Evolutionary conservation across 495 filamentous ascomycete species (phyloP), one percentile per base, ranked within the genome.

Genomic region (Penicillium chermesinum): DNA sequence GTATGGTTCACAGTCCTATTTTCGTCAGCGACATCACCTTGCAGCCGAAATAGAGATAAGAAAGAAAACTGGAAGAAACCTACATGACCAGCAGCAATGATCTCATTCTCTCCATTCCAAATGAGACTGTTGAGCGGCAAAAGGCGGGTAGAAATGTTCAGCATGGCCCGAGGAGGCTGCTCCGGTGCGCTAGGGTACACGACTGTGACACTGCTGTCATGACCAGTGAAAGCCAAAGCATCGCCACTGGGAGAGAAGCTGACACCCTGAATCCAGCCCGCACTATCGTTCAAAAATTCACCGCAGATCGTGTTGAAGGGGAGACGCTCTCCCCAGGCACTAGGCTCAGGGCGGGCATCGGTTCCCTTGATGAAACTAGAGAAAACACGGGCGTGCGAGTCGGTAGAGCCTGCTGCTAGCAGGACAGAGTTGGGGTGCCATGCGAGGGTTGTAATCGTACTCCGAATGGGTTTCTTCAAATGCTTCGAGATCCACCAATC

Each of bases 401-500:
- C 93, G 3, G 93, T 95, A 12, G 88, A 94, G 20, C 93, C 93
- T 43, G 94, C 88, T 2, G 90, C 93, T 5, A 98, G 77, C 10
- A 98, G 81, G 1, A 97, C 94, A 1, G 86, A 91, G 72, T 98
- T 98, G 12, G 94, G 93, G 62, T 98, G 93, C 93, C 93, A 98
- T 37, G 81, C 84, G 15, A 98, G 79, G 1, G 87, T 88, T 35
- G 93, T 96, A 56, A 98, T 88, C 38, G 93, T 98, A 60, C 87
- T 91, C 42, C 93, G 87, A 58, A 97, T 93, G 5, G 94, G 93
- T 75, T 96, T 97, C 79, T 96, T 96, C 48, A 98, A 67, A 67
- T 98, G 93, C 75, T 97, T 98, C 30, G 90, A 96, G 6, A 97
- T 91, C 93, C 93, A 98, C 94, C 94, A 97, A 72, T 97, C 89